Base-by-base conservation (phyloP, 1,284 basidiomycete genomes). In the Chalciporus piperatoides region DNA sequence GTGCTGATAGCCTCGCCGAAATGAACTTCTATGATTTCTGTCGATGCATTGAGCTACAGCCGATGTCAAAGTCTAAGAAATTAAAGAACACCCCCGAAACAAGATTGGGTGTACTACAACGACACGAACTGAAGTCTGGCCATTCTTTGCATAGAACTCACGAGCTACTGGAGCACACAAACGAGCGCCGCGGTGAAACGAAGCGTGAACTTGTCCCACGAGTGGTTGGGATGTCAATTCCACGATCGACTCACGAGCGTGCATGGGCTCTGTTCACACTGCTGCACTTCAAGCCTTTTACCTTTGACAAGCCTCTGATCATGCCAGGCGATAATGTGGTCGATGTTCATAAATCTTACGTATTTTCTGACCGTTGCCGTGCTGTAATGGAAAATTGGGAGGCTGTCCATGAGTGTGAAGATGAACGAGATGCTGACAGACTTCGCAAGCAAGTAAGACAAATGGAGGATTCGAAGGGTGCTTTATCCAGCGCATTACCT, bases 221-320 rank as follows among this genome's bases (percentile, higher is more conserved):
- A 24, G 39, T 65, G 0, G 38, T 61, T 33, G 65, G 66, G 0
- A 58, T 48, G 35, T 57, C 53, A 0, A 62, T 69, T n/a, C 67
- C 65, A 2, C 21, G 50, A 5, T 11, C 14, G 6, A 30, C 8
- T 2, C 24, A 56, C 12, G n/a, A 38, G 3, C n/a, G n/a, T n/a
- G 15, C 30, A 7, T 66, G 59, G 53, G 2, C 41, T 1, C 2
- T 60, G 1, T 68, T 68, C 38, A 41, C 41, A 6, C 23, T 68
- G 1, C 46, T 40, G 0, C 64, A 65, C 35, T 68, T 68, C 40
- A 60, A 63, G 12, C 62, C 67, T 0, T 68, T 65, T 14, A 48
- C 44, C 28, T 30, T 21, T 14, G 37, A 45, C 19, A 1, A 3
- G 1, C 27, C 39, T 9, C 32, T 55, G 2, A 1, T 48, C 5